Base-by-base conservation (phyloP, 352 stramenopile genomes). In the Phytophthora hibernalis region DNA sequence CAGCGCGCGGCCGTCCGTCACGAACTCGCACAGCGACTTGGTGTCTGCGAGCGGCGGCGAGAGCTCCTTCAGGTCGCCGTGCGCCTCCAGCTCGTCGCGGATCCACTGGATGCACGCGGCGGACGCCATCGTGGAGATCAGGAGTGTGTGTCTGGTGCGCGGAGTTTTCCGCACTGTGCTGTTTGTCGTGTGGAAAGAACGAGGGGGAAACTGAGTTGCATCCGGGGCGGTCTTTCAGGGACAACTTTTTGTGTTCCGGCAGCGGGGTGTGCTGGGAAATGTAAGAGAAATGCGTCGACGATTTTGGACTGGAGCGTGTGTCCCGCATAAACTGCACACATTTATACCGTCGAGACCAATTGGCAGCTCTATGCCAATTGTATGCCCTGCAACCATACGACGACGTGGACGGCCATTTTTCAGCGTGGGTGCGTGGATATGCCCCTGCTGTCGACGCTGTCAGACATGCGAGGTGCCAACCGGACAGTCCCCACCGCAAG, bases 1-100 rank as follows among this genome's bases (percentile, higher is more conserved):
- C 53, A 95, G 70, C 65, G 84, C 87, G 49, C 87, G 87, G 40
- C 87, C 87, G 54, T 95, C 87, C 56, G 83, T 88, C 42, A 95
- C 64, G 61, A 84, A 92, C 54, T 79, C 80, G 61, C 84, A 95
- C 15, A 95, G 76, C 31, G 67, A 77, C 26, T 72, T 74, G 38
- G 70, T 68, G 1, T 76, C 50, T 5, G 53, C 26, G 2, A 78
- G 56, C 15, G 80, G 64, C 20, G 74, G 75, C 20, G 65, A 53
- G 11, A 82, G 70, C 31, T 68, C 53, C 26, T 74, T 50, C 9
- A 74, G 71, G 45, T 65, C 59, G 30, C 70, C 69, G 33, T 75
- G 68, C 8, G 65, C 35, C 54, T 71, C 64, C 21, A 93, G 63
- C 72, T 93, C 84, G 56, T 74, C 60, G 28, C 72, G 72, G 54